Evolutionary conservation across 805 yeast genomes (phyloP).

Genomic region (Metschnikowia reukaufii): DNA sequence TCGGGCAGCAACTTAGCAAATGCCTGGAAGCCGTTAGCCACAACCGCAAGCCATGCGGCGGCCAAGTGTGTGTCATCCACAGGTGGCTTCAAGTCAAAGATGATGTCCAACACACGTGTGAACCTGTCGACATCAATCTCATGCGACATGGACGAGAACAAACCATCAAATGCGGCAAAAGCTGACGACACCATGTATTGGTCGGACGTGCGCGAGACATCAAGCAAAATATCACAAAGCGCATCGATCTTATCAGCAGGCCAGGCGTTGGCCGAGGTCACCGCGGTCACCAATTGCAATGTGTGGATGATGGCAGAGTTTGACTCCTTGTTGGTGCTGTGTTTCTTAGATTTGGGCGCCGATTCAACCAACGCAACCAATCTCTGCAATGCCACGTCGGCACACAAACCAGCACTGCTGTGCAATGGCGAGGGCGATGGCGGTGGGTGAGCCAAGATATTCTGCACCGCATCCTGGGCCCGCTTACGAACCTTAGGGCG

Average conservation of each 20-base stretch:
- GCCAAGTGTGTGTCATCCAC: conserved; percentile 80
- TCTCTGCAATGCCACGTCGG: conserved; percentile 62
- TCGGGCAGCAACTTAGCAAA: conserved; percentile 35
- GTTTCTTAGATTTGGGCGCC: conserved; percentile 30
- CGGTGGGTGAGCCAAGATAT: conserved; percentile 65
- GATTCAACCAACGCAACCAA: conserved; percentile 47
- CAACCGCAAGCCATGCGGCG: conserved; percentile 93
- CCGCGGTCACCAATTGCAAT: conserved; percentile 70
- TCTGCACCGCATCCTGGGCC: conserved; percentile 84
- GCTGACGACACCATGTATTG: conserved; percentile 81
- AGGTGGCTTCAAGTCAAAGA: conserved; percentile 80
- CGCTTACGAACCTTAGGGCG: conserved; percentile 96
- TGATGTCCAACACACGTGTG: conserved; percentile 60
- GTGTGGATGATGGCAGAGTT: conserved; percentile 67
- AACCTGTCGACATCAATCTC: conserved; percentile 65
- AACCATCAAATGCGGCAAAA: conserved; percentile 78
- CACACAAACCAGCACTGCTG: conserved; percentile 69
- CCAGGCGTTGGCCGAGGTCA: conserved; percentile 80
- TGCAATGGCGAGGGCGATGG: conserved; percentile 77
- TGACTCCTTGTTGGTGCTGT: conserved; percentile 45
- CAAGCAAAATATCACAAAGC: conserved; percentile 74
- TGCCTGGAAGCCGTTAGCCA: conserved; percentile 71
- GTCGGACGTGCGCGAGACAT: conserved; percentile 77
- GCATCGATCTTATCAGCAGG: conserved; percentile 66
- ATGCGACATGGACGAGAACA: conserved; percentile 65